Base-by-base conservation (phyloP, 139 green algal genomes). In the Pedinophyceae sp. region DNA sequence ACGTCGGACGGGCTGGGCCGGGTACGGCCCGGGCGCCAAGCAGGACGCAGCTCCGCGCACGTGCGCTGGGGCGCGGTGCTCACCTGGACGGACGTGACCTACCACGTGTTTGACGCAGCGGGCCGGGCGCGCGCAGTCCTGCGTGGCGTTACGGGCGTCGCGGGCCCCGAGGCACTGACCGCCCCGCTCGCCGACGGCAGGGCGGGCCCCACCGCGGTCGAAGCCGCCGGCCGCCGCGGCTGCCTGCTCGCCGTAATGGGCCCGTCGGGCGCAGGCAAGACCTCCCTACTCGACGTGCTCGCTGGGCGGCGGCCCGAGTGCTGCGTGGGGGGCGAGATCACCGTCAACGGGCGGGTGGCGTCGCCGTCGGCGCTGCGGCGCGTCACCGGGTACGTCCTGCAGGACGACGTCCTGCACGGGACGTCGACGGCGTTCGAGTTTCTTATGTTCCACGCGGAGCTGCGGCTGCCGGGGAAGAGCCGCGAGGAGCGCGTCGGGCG, bases 391-490 rank as follows among this genome's bases (percentile, higher is more conserved):
- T 56, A 64, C 28, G 49, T 49, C 20, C 27, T 48, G 57, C 67
- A 84, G 69, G 76, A 85, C 38, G 73, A 81, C 47, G 56, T 82
- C 6, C 60, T 85, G 25, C 76, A 72, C 3, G 76, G 72, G 17
- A 84, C 72, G 4, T 58, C 67, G 13, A 77, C 76, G 1, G 72
- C 79, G 6, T 73, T 65, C 45, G 76, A 84, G 69, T 80, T 77
- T 66, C 64, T 85, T 48, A 19, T 60, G 17, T 79, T 82, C 58
- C 62, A 73, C 28, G 67, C 68, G 5, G 30, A 50, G 34, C 68
- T 84, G 27, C 39, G 64, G 26, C 54, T 78, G 54, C 65, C 67
- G 25, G 38, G 22, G 4, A 39, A 27, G 54, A 45, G 47, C 3
- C 64, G 50, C 45, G 30, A 47, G 24, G 38, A 56, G 23, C 52